Percentiles rank a stretch among this genome's conserved stretches.
These are phyloP conservation scores for Populus nigra DNA, from an alignment of 345 rosid species.

Conservation along the genomic window DNA sequence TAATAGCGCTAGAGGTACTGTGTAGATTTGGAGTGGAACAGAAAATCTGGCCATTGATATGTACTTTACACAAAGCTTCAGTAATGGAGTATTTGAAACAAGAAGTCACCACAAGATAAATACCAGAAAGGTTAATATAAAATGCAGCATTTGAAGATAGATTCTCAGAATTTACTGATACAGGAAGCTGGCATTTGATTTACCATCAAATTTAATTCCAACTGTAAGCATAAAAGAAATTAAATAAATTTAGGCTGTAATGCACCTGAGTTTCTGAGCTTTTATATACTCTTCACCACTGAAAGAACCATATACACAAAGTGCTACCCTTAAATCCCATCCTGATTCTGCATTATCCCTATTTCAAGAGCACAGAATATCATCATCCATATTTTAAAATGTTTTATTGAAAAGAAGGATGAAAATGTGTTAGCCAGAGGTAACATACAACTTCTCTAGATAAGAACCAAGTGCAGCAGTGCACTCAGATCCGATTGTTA, in stretches of 20 bases:
- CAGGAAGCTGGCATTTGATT: no score
- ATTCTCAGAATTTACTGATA: no score
- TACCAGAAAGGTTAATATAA: no score
- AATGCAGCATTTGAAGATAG: no score
- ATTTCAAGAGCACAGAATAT: slow-evolving; percentile 12
- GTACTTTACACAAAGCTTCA: no score
- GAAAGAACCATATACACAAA: slow-evolving; percentile 54
- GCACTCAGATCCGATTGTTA: slow-evolving; percentile 63
- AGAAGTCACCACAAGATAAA: no score
- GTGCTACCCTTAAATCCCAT: slow-evolving; percentile 69
- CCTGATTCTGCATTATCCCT: slow-evolving; percentile 52
- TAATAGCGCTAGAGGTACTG: no score
- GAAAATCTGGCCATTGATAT: no score
- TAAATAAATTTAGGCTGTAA: background rate
- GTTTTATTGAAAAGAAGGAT: background rate
- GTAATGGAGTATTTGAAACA: no score
- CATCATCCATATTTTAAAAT: slow-evolving; percentile 3
- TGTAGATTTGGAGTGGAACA: no score
- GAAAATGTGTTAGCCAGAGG: background rate
- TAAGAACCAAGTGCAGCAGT: slow-evolving; percentile 45
- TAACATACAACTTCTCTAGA: slow-evolving; percentile 48
- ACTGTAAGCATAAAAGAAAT: background rate
- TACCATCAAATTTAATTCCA: background rate
- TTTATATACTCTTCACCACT: slow-evolving; percentile 53
- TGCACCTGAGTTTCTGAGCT: slow-evolving; percentile 62